Evolutionary conservation across 257 asterid species (phyloP), one percentile per base, ranked within the genome.

Genomic region (Petrea volubilis): DNA sequence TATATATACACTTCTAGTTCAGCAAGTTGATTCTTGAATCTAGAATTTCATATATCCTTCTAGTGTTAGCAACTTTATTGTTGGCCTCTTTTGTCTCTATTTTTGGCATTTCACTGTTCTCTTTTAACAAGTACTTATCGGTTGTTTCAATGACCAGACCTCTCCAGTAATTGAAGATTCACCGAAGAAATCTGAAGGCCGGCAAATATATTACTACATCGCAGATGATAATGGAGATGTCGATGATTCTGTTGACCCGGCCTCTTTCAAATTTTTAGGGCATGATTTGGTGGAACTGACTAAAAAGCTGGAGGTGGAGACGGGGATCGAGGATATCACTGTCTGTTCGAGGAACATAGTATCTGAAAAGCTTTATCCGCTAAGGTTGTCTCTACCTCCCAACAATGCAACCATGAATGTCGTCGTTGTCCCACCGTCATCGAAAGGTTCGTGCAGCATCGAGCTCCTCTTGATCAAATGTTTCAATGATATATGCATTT

Each of bases 301-400:
- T 11, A 70, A 69, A 41, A 87, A 71, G 79, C 70, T 91, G 83
- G 93, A 87, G 75, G 97, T 89, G 69, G 81, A 79, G 81, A 89
- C 97, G 8, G 96, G 87, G 21, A 67, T 89, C 3, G 90, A 81
- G 70, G 81, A 84, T 31, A 74, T 91, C 1, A 81, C 87, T 7
- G 90, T 88, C 21, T 94, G 97, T 63, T 89, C 89, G 0, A 73
- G 82, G 18, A 91, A 91, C 77, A 64, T 73, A n/a, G 77, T 91
- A 3, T 87, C 75, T 51, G 93, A 90, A 50, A 87, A 91, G 77
- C 82, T 94, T 46, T 87, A 82, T 83, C 97, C 96, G 2, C 95
- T 94, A 29, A 87, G 96, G 38, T 34, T 91, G 85, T 88, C 91
- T 46, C 83, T 94, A 51, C 98, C 98, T 68, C 98, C 98, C 50